Evolutionary conservation across 2,329 filamentous ascomycete species (phyloP).

Genomic region (Pochonia chlamydosporia): DNA sequence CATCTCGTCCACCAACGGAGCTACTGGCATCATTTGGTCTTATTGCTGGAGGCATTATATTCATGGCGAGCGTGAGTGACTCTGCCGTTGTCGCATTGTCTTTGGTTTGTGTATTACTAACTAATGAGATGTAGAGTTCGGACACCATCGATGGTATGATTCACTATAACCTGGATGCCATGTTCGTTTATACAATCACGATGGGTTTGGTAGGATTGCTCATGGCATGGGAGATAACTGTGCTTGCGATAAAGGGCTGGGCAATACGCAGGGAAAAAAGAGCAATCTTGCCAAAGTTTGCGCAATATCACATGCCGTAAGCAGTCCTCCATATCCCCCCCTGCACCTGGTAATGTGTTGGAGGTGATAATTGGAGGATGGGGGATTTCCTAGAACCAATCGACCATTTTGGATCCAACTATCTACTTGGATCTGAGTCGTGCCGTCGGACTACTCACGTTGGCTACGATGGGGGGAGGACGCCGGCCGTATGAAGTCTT

Average conservation of each 20-base stretch:
- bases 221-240: conserved; percentile 77
- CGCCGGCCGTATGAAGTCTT: not conserved
- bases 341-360: no score
- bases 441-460: not conserved
- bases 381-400: not conserved
- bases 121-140: conserved; percentile 45
- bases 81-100: not conserved
- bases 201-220: conserved; percentile 78
- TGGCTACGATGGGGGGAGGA: not conserved
- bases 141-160: conserved; percentile 77
- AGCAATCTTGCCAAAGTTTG: not conserved
- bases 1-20: conserved; percentile 83
- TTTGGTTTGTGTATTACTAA: not conserved
- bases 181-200: conserved; percentile 87
- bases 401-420: no score
- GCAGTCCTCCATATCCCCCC: no score
- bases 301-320: no score
- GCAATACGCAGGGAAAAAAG: conserved; percentile 43
- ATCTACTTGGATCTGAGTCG: no score
- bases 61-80: conserved; percentile 77
- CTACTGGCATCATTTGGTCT: conserved; percentile 82
- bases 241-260: conserved; percentile 85
- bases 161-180: conserved; percentile 71
- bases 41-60: conserved; percentile 80
- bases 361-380: no score